phyloP scores from a whole-genome alignment of 768 basidiomycete genomes.

The Lactifluus pinguis region DNA sequence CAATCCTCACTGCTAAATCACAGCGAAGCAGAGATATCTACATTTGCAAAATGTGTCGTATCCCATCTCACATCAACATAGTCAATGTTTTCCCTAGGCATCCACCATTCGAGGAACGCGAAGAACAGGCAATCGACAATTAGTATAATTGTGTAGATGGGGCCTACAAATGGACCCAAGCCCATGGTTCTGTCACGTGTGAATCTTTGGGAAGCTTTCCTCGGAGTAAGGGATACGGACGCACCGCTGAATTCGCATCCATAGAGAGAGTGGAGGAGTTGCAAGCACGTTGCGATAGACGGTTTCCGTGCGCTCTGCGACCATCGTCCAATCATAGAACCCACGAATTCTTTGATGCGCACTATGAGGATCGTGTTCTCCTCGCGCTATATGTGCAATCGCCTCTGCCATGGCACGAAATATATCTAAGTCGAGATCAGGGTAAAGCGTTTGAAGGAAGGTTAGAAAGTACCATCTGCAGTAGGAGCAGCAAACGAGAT shows the following conservation, averaged over 20 bases:
- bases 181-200: constrained; percentile 53
- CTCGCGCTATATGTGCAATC: constrained; percentile 54
- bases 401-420: constrained; percentile 77
- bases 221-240: not conserved
- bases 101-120: constrained; percentile 72
- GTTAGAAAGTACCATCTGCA: constrained; percentile 63
- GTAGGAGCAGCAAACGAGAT: constrained; percentile 92
- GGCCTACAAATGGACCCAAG: constrained; percentile 72
- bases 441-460: not conserved
- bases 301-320: constrained; percentile 70
- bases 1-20: not conserved
- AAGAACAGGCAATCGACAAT: constrained; percentile 88
- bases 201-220: not conserved
- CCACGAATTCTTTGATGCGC: constrained; percentile 71
- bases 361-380: constrained; percentile 60
- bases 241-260: constrained; percentile 70
- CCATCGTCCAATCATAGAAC: constrained; percentile 83
- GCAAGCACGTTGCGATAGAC: constrained; percentile 70
- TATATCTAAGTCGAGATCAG: constrained; percentile 47
- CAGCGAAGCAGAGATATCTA: constrained; percentile 8
- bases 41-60: constrained; percentile 27
- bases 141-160: constrained; percentile 81
- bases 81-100: constrained; percentile 71
- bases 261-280: constrained; percentile 57
- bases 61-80: constrained; percentile 64